phyloP scores from a whole-genome alignment of 2,329 filamentous ascomycete genomes.

The Coniochaeta sp. region DNA sequence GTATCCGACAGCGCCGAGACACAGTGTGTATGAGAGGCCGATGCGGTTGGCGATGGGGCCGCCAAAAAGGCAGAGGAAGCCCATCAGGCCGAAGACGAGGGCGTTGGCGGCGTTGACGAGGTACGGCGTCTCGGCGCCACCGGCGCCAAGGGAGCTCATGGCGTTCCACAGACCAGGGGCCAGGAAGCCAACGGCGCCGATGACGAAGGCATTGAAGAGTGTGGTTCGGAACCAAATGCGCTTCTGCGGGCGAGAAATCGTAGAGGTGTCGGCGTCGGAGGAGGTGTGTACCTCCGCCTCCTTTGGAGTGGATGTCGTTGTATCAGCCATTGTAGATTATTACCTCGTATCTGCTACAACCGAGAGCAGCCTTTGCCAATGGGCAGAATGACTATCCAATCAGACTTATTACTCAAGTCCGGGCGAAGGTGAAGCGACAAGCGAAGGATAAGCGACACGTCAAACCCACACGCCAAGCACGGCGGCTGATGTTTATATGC shows the following conservation, averaged over 20 bases:
- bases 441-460: background rate
- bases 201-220: constrained; percentile 64
- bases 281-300: background rate
- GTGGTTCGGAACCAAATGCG: constrained; percentile 62
- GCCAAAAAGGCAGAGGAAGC: constrained; percentile 4
- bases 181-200: constrained; percentile 63
- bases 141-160: constrained; percentile 67
- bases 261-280: background rate
- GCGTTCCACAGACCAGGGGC: constrained; percentile 67
- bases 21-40: background rate
- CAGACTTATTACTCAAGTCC: background rate
- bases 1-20: constrained; percentile 44
- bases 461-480: background rate
- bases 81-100: constrained; percentile 62
- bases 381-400: background rate
- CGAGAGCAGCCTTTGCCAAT: background rate
- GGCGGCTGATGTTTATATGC: background rate
- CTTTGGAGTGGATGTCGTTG: background rate
- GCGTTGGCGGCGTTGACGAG: constrained; percentile 66
- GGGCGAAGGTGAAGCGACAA: no score
- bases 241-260: constrained; percentile 20
- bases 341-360: background rate
- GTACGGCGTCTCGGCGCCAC: constrained; percentile 56
- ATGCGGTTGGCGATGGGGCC: constrained; percentile 25
- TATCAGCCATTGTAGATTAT: background rate